Evolutionary conservation across 2,329 filamentous ascomycete species (phyloP).

Genomic region (Aureobasidium sp.): DNA sequence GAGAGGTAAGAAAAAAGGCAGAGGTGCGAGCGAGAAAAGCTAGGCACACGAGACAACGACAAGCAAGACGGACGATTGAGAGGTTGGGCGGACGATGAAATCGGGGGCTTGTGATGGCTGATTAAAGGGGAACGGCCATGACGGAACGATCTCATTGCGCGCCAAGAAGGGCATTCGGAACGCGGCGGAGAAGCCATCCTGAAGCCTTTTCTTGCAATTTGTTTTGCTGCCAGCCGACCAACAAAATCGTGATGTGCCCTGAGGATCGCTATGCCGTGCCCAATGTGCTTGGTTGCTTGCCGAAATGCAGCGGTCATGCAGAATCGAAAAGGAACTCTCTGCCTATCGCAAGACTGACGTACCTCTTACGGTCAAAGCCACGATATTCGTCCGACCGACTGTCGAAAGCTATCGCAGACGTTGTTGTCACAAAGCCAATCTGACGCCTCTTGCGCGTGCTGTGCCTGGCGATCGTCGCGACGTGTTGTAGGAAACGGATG

Average conservation of each 20-base stretch:
- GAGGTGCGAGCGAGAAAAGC: neutral
- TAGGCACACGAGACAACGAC: neutral
- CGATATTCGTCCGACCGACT: conserved; percentile 3
- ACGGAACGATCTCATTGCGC: conserved; percentile 1
- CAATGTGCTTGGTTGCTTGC: neutral
- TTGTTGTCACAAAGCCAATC: conserved; percentile 10
- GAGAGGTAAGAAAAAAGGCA: neutral
- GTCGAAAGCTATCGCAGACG: conserved; percentile 2
- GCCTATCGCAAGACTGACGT: neutral
- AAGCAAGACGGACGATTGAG: neutral
- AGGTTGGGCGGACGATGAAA: neutral
- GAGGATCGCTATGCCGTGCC: neutral
- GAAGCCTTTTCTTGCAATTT: neutral
- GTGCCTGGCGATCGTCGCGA: neutral
- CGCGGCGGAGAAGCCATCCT: neutral
- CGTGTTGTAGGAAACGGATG: neutral
- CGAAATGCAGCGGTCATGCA: conserved; percentile 8
- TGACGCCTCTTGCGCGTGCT: conserved; percentile 9
- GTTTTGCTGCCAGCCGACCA: neutral
- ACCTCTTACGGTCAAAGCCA: neutral
- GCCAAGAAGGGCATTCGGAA: neutral
- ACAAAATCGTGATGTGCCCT: neutral
- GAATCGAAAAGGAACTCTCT: neutral
- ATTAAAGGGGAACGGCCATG: conserved; percentile 11
- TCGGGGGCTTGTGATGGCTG: conserved; percentile 1